Base-by-base conservation (phyloP, 768 basidiomycete species). In the Suillus bovinus region DNA sequence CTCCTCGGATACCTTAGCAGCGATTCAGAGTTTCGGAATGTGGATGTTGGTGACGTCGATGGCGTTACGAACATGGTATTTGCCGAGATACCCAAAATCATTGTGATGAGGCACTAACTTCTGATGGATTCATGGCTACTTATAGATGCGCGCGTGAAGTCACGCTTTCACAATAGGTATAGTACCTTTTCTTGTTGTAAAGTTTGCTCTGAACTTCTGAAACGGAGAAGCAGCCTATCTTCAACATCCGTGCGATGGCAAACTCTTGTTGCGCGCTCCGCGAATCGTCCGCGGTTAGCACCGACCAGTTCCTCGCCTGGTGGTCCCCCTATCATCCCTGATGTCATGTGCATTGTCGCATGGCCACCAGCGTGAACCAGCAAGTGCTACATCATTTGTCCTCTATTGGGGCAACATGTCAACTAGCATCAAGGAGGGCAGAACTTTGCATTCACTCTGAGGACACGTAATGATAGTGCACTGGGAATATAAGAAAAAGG, bases 191-290 rank as follows among this genome's bases (percentile, higher is more conserved):
- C 63, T 38, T 69, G 17, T 52, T 42, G 53, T 41, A 22, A 36
- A 64, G 38, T 20, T 27, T 29, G 17, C 10, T 63, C 36, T 54
- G 11, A 63, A 33, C 69, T 59, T 59, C 17, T 33, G 11, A 29
- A 34, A 10, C 33, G 33, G 61, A 85, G 84, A 71, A 74, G 33
- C 81, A 84, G 66, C 73, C 74, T 27, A 82, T 88, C 61, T 79
- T 77, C 59, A 81, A 79, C n/a, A 71, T 85, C 55, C 81, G 84
- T 74, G 20, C 86, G 87, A 68, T 71, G 75, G 10, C 78, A 84
- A 58, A 70, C 88, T 16, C 72, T 88, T 29, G 75, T 86, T 58
- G 76, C 86, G 52, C 84, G 86, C 39, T 74, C 76, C 4, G 64
- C 81, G 54, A 70, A 67, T 42, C 67, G 69, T 41, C 64, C 67